Percentiles rank a stretch among this genome's conserved stretches.
phyloP scores from a whole-genome alignment of 2,329 filamentous ascomycete genomes.

The Teratosphaeria zuluensis region DNA sequence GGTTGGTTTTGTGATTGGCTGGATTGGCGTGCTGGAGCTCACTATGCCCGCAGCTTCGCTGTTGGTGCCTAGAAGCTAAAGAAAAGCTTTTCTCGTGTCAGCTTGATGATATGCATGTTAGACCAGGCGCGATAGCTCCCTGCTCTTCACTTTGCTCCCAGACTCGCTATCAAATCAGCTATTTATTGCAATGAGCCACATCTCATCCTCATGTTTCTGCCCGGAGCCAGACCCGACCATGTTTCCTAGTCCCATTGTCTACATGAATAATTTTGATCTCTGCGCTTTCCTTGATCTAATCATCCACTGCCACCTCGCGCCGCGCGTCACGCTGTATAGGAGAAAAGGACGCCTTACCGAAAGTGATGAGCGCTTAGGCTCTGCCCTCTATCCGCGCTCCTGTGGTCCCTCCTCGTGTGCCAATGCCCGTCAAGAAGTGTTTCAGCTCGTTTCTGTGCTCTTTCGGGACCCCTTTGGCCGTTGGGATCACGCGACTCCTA shows the following conservation, averaged over 20 bases:
- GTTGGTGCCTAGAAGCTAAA: conserved; percentile 1
- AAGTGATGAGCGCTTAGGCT: conserved; percentile 24
- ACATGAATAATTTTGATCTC: not conserved
- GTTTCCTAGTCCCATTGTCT: not conserved
- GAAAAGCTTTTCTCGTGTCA: not conserved
- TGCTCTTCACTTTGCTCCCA: not conserved
- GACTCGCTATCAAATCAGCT: not conserved
- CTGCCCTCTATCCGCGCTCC: conserved; percentile 4
- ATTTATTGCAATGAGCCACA: not conserved
- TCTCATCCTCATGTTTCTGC: not conserved
- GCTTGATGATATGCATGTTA: not conserved
- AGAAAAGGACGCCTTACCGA: conserved; percentile 15
- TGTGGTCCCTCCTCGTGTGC: not conserved
- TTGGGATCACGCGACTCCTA: conserved; percentile 4
- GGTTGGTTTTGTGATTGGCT: conserved; percentile 5
- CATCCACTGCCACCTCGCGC: not conserved
- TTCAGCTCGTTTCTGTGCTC: not conserved
- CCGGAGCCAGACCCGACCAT: not conserved
- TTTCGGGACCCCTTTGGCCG: not conserved
- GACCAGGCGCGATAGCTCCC: not conserved
- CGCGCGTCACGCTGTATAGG: conserved; percentile 1
- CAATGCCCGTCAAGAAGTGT: conserved; percentile 1
- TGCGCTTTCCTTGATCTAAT: not conserved
- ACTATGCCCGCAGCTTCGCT: conserved; percentile 9
- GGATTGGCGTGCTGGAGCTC: conserved; percentile 8